These are phyloP conservation scores for Goniomonas avonlea DNA, from an alignment of 78 protist species.

Conservation along the genomic window DNA sequence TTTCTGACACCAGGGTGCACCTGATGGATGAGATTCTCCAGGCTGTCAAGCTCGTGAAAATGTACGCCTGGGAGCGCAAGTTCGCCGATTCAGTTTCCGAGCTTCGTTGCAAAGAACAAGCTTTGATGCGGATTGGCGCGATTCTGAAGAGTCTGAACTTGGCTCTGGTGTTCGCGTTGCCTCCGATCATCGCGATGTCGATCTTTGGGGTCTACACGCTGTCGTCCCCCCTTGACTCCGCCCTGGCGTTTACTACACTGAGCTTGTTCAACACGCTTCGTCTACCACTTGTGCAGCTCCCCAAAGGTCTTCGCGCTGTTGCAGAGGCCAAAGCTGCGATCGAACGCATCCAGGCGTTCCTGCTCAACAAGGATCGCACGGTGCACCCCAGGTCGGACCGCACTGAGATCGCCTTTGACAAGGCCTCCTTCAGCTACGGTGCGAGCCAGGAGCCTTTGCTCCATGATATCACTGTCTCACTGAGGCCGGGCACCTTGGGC, in stretches of 20 bases:
- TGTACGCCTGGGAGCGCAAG: slow-evolving; percentile 71
- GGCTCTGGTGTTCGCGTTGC: not conserved
- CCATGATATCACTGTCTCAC: not conserved
- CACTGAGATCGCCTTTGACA: not conserved
- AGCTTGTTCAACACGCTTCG: not conserved
- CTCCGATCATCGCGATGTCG: not conserved
- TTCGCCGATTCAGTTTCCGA: not conserved
- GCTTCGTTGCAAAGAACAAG: not conserved
- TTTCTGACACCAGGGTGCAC: slow-evolving; percentile 52
- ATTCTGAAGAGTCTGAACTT: not conserved
- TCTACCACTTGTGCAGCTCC: not conserved
- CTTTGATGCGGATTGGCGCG: not conserved
- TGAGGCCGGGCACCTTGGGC: not conserved
- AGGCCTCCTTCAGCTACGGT: not conserved
- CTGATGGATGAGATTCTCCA: slow-evolving; percentile 57
- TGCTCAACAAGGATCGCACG: not conserved
- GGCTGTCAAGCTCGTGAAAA: slow-evolving; percentile 63
- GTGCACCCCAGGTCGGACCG: too few relatives aligned
- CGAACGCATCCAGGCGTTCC: not conserved
- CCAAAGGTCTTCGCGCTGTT: not conserved
- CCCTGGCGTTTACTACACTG: not conserved
- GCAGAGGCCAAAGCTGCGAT: not conserved
- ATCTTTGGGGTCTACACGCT: not conserved
- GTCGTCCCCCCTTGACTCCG: not conserved
- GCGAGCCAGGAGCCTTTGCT: not conserved